Percentiles rank a stretch among this genome's conserved stretches.
Conservation (phyloP, 257 asterid genomes). For the Przewalskia tangutica region DNA sequence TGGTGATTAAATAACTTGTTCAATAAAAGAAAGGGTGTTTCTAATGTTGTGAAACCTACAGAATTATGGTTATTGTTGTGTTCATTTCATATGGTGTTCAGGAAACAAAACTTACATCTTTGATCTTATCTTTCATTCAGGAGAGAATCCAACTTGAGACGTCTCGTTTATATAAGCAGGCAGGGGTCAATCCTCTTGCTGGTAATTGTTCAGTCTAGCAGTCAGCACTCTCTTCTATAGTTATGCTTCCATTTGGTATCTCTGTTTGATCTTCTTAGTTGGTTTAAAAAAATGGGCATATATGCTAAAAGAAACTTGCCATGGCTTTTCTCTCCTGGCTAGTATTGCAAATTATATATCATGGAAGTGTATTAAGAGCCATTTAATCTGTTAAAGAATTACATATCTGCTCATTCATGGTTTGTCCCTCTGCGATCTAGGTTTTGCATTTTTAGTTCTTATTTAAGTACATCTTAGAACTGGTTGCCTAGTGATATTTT, state of each 20-base stretch:
- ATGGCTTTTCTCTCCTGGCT: not conserved
- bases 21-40: not conserved
- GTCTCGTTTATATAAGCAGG: slow-evolving; percentile 76
- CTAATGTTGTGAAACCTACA: not conserved
- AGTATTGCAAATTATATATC: not conserved
- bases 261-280: not conserved
- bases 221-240: not conserved
- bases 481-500: not conserved
- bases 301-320: not conserved
- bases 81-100: not conserved
- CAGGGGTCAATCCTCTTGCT: slow-evolving; percentile 99
- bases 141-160: slow-evolving; percentile 99
- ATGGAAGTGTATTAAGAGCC: not conserved
- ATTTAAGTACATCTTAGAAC: not conserved
- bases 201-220: slow-evolving; percentile 36
- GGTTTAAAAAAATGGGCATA: not conserved
- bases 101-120: slow-evolving; percentile 4
- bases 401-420: not conserved
- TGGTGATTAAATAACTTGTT: not conserved
- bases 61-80: not conserved
- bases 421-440: not conserved
- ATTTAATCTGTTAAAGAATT: not conserved
- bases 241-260: not conserved
- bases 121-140: slow-evolving; percentile 22
- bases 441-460: not conserved